phyloP scores from a whole-genome alignment of 805 yeast genomes.

The Priceomyces carsonii region DNA sequence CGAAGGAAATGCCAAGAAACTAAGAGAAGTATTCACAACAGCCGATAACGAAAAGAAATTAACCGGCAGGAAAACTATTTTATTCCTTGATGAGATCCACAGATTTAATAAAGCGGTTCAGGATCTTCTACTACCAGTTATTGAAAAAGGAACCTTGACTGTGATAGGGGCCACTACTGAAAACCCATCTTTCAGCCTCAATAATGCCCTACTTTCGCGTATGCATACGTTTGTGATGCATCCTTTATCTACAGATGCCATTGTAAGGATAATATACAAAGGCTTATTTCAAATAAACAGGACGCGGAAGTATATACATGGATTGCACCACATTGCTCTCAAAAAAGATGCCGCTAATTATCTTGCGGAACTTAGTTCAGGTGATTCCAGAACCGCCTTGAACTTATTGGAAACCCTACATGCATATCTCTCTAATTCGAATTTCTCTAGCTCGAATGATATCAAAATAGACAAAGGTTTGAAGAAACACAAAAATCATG shows the following conservation, averaged over 20 bases:
- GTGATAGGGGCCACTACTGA: slow-evolving; percentile 58
- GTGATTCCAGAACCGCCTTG: slow-evolving; percentile 85
- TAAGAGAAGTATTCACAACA: slow-evolving; percentile 33
- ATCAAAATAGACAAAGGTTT: slow-evolving; percentile 16
- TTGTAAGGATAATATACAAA: slow-evolving; percentile 33
- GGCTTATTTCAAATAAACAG: slow-evolving; percentile 53
- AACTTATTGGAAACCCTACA: slow-evolving; percentile 76
- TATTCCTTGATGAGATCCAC: slow-evolving; percentile 46
- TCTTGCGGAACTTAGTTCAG: slow-evolving; percentile 73
- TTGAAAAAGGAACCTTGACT: slow-evolving; percentile 40
- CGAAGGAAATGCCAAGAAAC: slow-evolving; percentile 34
- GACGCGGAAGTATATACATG: slow-evolving; percentile 53
- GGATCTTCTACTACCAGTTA: slow-evolving; percentile 41
- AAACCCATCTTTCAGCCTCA: slow-evolving; percentile 53
- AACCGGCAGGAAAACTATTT: slow-evolving; percentile 41
- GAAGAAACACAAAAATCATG: slow-evolving; percentile 21
- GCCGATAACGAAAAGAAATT: slow-evolving; percentile 38
- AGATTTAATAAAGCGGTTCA: slow-evolving; percentile 45
- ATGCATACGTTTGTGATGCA: slow-evolving; percentile 48
- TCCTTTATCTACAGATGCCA: slow-evolving; percentile 30
- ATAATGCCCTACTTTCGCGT: slow-evolving; percentile 43
- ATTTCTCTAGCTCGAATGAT: slow-evolving; percentile 20
- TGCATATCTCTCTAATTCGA: slow-evolving; percentile 45
- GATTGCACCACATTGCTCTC: slow-evolving; percentile 52
- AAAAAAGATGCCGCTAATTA: slow-evolving; percentile 61